Evolutionary conservation across 2,329 filamentous ascomycete species (phyloP).

Genomic region (Penicillium sp.): DNA sequence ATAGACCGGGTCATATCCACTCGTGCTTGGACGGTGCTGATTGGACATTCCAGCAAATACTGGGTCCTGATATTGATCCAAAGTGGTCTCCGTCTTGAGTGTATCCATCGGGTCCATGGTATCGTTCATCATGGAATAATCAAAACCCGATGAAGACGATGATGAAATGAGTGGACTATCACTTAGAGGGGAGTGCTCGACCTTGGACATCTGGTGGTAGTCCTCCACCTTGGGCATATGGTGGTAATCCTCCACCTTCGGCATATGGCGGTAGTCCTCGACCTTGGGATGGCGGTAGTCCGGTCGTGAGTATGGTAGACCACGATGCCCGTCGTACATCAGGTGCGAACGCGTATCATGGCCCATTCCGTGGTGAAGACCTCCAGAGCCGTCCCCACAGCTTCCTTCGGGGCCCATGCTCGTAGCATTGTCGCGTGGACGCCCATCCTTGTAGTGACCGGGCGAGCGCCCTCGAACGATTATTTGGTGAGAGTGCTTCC

Average conservation of each 20-base stretch:
- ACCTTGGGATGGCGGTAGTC: slow-evolving; percentile 38
- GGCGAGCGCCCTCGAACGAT: slow-evolving; percentile 82
- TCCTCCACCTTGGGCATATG: slow-evolving; percentile 10
- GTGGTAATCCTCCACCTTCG: too few relatives aligned
- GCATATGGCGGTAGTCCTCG: slow-evolving; percentile 23
- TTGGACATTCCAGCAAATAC: slow-evolving; percentile 22
- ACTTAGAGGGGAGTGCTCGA: slow-evolving; percentile 36
- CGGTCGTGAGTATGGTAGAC: slow-evolving; percentile 30
- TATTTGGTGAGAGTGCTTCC: slow-evolving; percentile 70
- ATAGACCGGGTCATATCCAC: slow-evolving; percentile 32
- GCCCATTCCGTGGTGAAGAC: slow-evolving; percentile 30
- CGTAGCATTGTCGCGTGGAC: slow-evolving; percentile 62
- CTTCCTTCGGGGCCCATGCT: slow-evolving; percentile 65
- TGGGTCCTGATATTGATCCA: slow-evolving; percentile 34
- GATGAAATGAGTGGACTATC: slow-evolving; percentile 39
- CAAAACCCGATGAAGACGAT: slow-evolving; percentile 37
- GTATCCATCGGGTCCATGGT: slow-evolving; percentile 39
- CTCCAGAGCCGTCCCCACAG: slow-evolving; percentile 38
- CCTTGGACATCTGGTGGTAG: slow-evolving; percentile 33
- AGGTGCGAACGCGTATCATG: slow-evolving; percentile 29
- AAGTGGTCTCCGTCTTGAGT: slow-evolving; percentile 30
- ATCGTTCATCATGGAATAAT: slow-evolving; percentile 36
- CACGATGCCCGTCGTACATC: slow-evolving; percentile 34
- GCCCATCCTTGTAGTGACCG: slow-evolving; percentile 70
- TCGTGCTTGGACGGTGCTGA: slow-evolving; percentile 23